A percentile compares a stretch with the other conserved stretches of the same genome.
Evolutionary conservation across 2,329 filamentous ascomycete species (phyloP).

Genomic region (Microdochium paspali): DNA sequence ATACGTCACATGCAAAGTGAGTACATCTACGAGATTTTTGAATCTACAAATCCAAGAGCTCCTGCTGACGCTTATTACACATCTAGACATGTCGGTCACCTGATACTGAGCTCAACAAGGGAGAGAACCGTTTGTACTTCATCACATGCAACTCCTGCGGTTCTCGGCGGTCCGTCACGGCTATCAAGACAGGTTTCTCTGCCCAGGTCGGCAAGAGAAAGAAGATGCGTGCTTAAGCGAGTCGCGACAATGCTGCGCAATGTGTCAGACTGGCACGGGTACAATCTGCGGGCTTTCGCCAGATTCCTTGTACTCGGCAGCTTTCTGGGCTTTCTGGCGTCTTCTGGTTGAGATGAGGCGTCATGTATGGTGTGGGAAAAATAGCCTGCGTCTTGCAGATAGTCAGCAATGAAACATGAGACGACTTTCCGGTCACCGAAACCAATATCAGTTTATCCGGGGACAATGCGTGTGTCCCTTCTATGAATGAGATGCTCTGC

Average conservation of each 20-base stretch:
- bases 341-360: no score
- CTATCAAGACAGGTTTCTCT: conserved; percentile 99
- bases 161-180: conserved; percentile 78
- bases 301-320: no score
- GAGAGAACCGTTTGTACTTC: conserved; percentile 98
- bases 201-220: conserved; percentile 98
- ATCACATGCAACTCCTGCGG: conserved; percentile 91
- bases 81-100: conserved; percentile 97
- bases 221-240: conserved; percentile 73
- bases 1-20: conserved; percentile 35
- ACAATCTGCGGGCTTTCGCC: background rate
- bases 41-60: conserved; percentile 16
- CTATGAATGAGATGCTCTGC: no score
- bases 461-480: no score
- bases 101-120: conserved; percentile 94
- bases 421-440: no score
- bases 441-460: no score
- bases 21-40: conserved; percentile 19
- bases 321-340: no score
- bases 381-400: no score
- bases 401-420: no score
- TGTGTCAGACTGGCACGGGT: background rate
- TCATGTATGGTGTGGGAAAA: no score
- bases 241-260: background rate
- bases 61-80: conserved; percentile 74